A percentile compares a stretch with the other conserved stretches of the same genome.
Conservation (phyloP, 2,329 filamentous ascomycete genomes). For the Emergomyces orientalis region DNA sequence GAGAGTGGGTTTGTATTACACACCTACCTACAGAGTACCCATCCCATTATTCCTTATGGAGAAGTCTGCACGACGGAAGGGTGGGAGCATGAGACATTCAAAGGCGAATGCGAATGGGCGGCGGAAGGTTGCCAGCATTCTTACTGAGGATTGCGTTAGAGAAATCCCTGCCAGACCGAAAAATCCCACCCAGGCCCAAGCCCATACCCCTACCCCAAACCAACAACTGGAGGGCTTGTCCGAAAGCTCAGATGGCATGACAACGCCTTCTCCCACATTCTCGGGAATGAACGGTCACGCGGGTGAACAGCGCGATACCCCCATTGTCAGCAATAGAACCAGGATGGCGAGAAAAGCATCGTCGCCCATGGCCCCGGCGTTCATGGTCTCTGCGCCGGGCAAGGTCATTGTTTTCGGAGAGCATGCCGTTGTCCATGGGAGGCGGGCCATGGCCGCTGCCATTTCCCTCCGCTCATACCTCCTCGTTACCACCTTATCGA, state of each 20-base stretch:
- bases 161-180: conserved; percentile 17
- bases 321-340: background rate
- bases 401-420: conserved; percentile 98
- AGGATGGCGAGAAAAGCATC: conserved; percentile 32
- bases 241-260: conserved; percentile 25
- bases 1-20: background rate
- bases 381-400: conserved; percentile 96
- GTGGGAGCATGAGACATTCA: conserved; percentile 23
- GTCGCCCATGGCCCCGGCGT: conserved; percentile 66
- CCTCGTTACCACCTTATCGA: conserved; percentile 86
- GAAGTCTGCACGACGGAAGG: conserved; percentile 19
- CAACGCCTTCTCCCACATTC: conserved; percentile 22
- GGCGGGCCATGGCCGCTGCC: conserved; percentile 89
- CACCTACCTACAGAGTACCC: background rate
- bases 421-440: conserved; percentile 95
- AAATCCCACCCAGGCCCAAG: conserved; percentile 6
- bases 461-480: conserved; percentile 95
- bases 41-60: background rate
- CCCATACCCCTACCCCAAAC: conserved; percentile 12
- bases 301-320: conserved; percentile 5
- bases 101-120: conserved; percentile 20
- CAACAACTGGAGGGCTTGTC: conserved; percentile 18
- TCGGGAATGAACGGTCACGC: conserved; percentile 17
- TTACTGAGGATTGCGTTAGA: conserved; percentile 19
- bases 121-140: conserved; percentile 24